Evolutionary conservation across 306 rosid species (phyloP), one percentile per base, ranked within the genome.

Genomic region (Lathyrus aphaca): DNA sequence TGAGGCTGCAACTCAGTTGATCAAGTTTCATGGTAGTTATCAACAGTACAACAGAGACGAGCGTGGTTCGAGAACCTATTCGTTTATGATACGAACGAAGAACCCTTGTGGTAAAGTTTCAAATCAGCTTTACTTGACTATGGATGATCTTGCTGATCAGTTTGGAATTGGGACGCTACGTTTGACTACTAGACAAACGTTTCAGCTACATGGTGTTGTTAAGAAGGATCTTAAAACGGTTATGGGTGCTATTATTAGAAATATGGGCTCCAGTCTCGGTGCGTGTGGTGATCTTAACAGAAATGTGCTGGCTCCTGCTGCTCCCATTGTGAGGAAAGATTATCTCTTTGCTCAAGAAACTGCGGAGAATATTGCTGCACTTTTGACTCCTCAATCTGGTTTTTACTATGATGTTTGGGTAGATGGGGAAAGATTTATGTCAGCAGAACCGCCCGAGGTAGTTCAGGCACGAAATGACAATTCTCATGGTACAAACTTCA

Each of bases 101-200:
- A 95, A 91, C 70, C 97, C 99, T 6, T 87, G 92, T 40, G 99
- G 99, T 29, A 91, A 91, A 82, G 99, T 95, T 64, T 71, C 99
- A 3, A 95, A 91, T 64, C 76, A 73, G 32, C 92, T 95, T 37
- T 95, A 95, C 87, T 76, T 91, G 84, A 95, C 99, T n/a, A 91
- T 95, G 97, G 96, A 95, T 56, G 99, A 95, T 79, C 99, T 95
- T 51, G 99, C 99, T 0, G 97, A 95, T 72, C 97, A 91, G 77
- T 95, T 95, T 83, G 99, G 99, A 29, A 91, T 95, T 30, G 97
- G 96, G 59, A 95, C 99, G 2, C 99, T 95, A 69, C 93, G 99
- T 13, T 75, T 95, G 77, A 95, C 99, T 23, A 95, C 99, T 42
- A 83, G 99, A 48, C 99, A 95, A 43, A 95, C 99, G 6, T 95